A percentile compares a stretch with the other conserved stretches of the same genome.
phyloP scores from a whole-genome alignment of 2,329 filamentous ascomycete genomes.

The Madurella mycetomatis region DNA sequence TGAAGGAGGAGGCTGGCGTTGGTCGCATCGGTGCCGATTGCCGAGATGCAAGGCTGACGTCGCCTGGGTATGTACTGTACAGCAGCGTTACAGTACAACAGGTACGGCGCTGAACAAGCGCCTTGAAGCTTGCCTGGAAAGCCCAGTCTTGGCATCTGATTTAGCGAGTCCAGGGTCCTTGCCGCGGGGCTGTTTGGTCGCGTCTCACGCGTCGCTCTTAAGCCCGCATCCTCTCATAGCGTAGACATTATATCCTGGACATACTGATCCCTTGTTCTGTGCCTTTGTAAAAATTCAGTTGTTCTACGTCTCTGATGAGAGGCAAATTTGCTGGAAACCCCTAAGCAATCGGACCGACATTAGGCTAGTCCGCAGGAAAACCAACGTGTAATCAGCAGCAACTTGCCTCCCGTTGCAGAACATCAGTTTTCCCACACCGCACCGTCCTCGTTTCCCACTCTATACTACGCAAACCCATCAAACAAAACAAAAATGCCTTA shows the following conservation, averaged over 20 bases:
- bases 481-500: constrained; percentile 64
- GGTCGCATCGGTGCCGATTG: not conserved
- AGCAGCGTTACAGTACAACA: not conserved
- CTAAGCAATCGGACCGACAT: too few species aligned
- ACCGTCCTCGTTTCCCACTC: not conserved
- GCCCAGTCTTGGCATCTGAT: too few species aligned
- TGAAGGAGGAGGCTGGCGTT: not conserved
- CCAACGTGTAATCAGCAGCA: too few species aligned
- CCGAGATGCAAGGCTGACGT: constrained; percentile 16
- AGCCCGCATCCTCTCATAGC: not conserved
- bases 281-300: too few species aligned
- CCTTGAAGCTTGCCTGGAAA: not conserved
- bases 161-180: too few species aligned
- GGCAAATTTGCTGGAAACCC: too few species aligned
- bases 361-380: too few species aligned
- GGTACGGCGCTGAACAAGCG: not conserved
- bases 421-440: too few species aligned
- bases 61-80: not conserved
- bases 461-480: not conserved
- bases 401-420: too few species aligned
- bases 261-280: too few species aligned
- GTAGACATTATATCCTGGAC: too few species aligned
- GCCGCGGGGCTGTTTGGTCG: not conserved
- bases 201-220: constrained; percentile 21
- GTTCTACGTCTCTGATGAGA: too few species aligned